Conservation (phyloP, 2,329 filamentous ascomycete genomes). For the Aspergillus amoenus region DNA sequence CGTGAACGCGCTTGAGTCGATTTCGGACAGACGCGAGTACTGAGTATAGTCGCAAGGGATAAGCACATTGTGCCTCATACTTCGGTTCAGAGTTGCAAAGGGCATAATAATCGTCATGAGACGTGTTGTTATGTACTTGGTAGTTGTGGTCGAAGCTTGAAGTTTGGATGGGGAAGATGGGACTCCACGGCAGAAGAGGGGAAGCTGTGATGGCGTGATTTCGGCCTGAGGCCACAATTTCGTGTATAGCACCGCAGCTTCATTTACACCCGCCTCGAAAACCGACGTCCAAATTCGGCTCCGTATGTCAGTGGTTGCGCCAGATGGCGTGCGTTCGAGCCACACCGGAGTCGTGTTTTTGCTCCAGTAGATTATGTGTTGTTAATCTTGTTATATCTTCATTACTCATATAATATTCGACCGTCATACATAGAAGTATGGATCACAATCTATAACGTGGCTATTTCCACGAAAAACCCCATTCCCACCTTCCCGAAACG, state of each 20-base stretch:
- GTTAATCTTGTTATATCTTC: background rate
- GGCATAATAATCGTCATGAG: background rate
- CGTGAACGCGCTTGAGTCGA: background rate
- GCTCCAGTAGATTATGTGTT: constrained; percentile 6
- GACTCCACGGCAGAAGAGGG: constrained; percentile 1
- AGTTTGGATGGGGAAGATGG: background rate
- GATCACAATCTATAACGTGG: background rate
- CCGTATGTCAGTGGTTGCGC: background rate
- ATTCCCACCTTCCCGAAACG: background rate
- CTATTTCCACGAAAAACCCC: background rate
- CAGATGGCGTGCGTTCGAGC: constrained; percentile 15
- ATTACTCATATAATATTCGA: background rate
- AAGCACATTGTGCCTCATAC: background rate
- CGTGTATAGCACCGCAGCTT: background rate
- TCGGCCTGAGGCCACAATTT: constrained; percentile 1
- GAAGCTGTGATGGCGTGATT: constrained; percentile 12
- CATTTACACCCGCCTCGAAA: background rate
- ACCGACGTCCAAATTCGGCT: background rate
- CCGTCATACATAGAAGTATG: background rate
- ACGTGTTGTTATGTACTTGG: background rate
- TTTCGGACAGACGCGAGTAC: background rate
- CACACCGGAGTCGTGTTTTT: background rate
- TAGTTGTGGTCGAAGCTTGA: background rate
- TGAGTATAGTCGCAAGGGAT: background rate
- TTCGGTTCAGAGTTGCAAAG: constrained; percentile 1